Conservation (phyloP, 148 eudicot species). For the Hydrangea macrophylla region DNA sequence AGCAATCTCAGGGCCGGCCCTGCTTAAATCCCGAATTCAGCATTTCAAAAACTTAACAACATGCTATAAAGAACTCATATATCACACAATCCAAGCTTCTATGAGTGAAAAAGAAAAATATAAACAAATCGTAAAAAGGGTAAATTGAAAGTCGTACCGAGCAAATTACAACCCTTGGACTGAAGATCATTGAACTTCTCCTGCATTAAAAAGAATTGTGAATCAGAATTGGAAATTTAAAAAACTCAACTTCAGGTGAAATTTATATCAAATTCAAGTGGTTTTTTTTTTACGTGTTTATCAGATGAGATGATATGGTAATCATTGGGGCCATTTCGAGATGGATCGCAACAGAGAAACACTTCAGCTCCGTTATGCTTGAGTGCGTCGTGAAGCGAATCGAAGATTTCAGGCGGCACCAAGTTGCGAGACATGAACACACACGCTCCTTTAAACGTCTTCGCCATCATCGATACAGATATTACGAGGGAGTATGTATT, state of each 20-base stretch:
- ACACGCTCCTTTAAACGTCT: constrained; percentile 69
- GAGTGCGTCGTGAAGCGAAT: constrained; percentile 76
- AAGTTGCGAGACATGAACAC: constrained; percentile 83
- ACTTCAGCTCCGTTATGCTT: constrained; percentile 74
- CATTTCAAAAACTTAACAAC: neutral
- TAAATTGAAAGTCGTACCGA: constrained; percentile 44
- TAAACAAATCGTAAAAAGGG: neutral
- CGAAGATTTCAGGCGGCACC: constrained; percentile 87
- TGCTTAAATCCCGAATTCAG: neutral
- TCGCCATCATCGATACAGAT: constrained; percentile 28
- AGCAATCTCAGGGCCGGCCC: too few species aligned
- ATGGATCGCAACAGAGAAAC: constrained; percentile 73
- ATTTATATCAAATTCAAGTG: neutral
- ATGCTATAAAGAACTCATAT: neutral
- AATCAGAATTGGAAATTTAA: neutral
- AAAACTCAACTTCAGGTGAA: neutral
- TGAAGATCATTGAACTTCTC: constrained; percentile 72
- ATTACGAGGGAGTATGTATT: neutral
- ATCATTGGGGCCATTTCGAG: constrained; percentile 71
- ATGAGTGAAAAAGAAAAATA: neutral
- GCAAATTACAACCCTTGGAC: constrained; percentile 74
- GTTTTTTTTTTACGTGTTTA: constrained; percentile 39
- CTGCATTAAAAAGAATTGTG: constrained; percentile 31
- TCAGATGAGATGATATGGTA: constrained; percentile 75
- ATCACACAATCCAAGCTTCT: neutral